Conservation (phyloP, 2,329 filamentous ascomycete genomes). For the Pyrenophora seminiperda region DNA sequence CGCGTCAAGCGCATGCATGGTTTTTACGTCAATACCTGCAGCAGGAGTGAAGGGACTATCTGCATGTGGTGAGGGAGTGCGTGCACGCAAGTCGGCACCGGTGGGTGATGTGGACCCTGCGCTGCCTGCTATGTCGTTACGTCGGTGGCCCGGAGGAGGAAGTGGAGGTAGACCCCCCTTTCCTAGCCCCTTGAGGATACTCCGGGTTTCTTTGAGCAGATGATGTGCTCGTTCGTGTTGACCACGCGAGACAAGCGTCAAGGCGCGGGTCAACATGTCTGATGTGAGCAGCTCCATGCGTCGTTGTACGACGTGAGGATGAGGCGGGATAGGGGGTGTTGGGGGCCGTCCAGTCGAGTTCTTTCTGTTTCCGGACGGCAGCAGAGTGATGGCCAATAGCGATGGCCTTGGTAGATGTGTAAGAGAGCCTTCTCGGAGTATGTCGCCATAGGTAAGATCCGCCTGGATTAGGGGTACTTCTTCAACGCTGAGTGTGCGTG, state of each 20-base stretch:
- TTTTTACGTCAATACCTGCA: conserved; percentile 79
- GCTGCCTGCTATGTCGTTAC: conserved; percentile 48
- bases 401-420: conserved; percentile 88
- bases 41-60: conserved; percentile 61
- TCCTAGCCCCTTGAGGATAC: conserved; percentile 91
- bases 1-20: conserved; percentile 84
- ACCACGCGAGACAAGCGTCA: conserved; percentile 86
- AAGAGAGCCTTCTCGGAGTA: conserved; percentile 83
- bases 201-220: conserved; percentile 87
- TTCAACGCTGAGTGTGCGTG: conserved; percentile 82
- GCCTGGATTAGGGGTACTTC: conserved; percentile 95
- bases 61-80: conserved; percentile 46
- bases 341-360: conserved; percentile 59
- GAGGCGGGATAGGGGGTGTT: conserved; percentile 82
- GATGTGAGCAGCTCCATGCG: conserved; percentile 98
- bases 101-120: conserved; percentile 46
- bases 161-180: conserved; percentile 94
- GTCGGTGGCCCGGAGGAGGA: conserved; percentile 62
- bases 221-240: conserved; percentile 95
- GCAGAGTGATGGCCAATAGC: conserved; percentile 92
- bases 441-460: conserved; percentile 90
- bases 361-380: conserved; percentile 71
- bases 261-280: conserved; percentile 92
- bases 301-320: conserved; percentile 91
- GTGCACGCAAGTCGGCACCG: conserved; percentile 41